These are phyloP conservation scores for Elsinoe perseae DNA, from an alignment of 2,329 filamentous ascomycete genomes.

Conservation along the genomic window DNA sequence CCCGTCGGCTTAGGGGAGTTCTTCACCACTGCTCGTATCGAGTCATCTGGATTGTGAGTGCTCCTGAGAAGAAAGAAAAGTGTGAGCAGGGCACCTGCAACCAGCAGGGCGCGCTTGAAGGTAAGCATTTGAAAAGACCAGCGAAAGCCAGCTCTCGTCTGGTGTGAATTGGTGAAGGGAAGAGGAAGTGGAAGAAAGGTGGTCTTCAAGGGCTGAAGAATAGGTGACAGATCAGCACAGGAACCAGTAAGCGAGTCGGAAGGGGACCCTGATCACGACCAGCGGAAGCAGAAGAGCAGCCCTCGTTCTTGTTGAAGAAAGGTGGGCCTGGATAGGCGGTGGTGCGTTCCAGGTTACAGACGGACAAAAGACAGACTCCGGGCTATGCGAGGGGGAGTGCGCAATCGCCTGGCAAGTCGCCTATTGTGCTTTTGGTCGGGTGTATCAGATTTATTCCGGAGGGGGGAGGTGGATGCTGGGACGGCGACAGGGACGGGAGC, in stretches of 20 bases:
- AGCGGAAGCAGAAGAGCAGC: not conserved
- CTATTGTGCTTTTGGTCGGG: too few species aligned
- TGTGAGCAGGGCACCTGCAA: constrained; percentile 60
- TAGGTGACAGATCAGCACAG: constrained; percentile 5
- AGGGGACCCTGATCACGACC: not conserved
- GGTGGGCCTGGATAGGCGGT: not conserved
- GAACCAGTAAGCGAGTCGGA: constrained; percentile 8
- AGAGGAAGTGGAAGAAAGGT: not conserved
- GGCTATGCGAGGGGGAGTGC: not conserved
- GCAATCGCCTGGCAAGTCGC: not conserved
- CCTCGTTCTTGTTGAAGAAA: not conserved
- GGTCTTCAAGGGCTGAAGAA: not conserved
- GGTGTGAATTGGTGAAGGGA: not conserved
- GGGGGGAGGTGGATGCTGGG: not conserved
- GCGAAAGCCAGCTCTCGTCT: constrained; percentile 15
- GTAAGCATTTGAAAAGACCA: constrained; percentile 56
- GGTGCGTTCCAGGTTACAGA: constrained; percentile 1
- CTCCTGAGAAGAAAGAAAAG: constrained; percentile 63
- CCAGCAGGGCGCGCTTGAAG: constrained; percentile 65
- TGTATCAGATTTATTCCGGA: constrained; percentile 6
- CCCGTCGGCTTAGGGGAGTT: constrained; percentile 33
- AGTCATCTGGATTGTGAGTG: constrained; percentile 40
- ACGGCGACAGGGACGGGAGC: not conserved
- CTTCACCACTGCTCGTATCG: constrained; percentile 21
- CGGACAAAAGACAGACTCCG: not conserved